A percentile compares a stretch with the other conserved stretches of the same genome.
Conservation (phyloP, 805 yeast species). For the Saturnispora diversa region DNA sequence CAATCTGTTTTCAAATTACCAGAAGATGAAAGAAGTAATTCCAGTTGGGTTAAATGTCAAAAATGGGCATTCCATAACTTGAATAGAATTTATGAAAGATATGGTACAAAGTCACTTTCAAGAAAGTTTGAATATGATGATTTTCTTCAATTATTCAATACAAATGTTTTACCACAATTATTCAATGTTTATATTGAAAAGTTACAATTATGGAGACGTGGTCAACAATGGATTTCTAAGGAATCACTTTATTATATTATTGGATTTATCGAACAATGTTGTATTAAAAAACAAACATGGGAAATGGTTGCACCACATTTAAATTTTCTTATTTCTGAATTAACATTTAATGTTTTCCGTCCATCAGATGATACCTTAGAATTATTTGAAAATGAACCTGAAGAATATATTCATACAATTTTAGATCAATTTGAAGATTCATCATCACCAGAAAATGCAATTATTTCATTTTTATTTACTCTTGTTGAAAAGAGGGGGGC, state of each 20-base stretch:
- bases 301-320: conserved; percentile 59
- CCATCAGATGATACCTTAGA: conserved; percentile 69
- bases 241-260: conserved; percentile 59
- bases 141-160: conserved; percentile 48
- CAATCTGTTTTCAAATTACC: conserved; percentile 41
- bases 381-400: conserved; percentile 80
- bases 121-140: conserved; percentile 48
- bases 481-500: conserved; percentile 62
- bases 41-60: conserved; percentile 66
- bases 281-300: conserved; percentile 59
- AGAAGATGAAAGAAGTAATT: conserved; percentile 40
- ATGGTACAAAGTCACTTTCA: conserved; percentile 44
- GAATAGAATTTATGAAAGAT: conserved; percentile 61
- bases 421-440: conserved; percentile 57
- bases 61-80: conserved; percentile 87
- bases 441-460: conserved; percentile 70
- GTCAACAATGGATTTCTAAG: conserved; percentile 60
- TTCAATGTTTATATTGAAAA: conserved; percentile 54
- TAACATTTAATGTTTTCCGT: conserved; percentile 71
- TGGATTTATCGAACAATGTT: conserved; percentile 52
- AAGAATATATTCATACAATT: conserved; percentile 76
- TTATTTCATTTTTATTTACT: conserved; percentile 62
- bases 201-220: conserved; percentile 65
- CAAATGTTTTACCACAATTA: conserved; percentile 65
- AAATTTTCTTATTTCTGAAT: conserved; percentile 55